phyloP scores from a whole-genome alignment of 139 green algal genomes.

The Bryopsis sp. region DNA sequence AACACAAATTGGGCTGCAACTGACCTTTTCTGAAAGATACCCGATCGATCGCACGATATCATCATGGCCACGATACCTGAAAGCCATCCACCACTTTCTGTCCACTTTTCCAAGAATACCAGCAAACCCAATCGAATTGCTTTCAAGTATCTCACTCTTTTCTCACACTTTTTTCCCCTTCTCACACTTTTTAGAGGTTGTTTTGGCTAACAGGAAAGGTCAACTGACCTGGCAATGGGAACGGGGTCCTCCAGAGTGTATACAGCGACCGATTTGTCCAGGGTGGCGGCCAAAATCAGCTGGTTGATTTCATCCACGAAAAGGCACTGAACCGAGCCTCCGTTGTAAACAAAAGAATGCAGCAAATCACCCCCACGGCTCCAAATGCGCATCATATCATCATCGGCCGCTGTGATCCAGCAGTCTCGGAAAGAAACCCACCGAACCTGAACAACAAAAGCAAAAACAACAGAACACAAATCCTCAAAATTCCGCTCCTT shows the following conservation, averaged over 20 bases:
- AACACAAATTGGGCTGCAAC: too few species aligned
- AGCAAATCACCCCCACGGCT: slow-evolving; percentile 32
- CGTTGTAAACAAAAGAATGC: slow-evolving; percentile 36
- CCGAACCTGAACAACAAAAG: slow-evolving; percentile 33
- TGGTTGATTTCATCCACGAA: slow-evolving; percentile 49
- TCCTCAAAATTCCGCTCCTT: too few species aligned
- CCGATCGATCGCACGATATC: slow-evolving; percentile 45
- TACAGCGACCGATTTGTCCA: slow-evolving; percentile 28
- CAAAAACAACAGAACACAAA: not conserved
- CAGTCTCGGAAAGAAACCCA: slow-evolving; percentile 41
- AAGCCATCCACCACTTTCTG: not conserved
- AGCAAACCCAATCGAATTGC: not conserved
- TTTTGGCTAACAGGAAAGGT: not conserved
- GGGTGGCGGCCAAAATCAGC: slow-evolving; percentile 42
- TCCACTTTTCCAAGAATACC: not conserved
- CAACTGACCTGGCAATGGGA: slow-evolving; percentile 13
- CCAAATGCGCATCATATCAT: slow-evolving; percentile 60
- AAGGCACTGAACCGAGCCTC: slow-evolving; percentile 42
- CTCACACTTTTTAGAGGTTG: too few species aligned
- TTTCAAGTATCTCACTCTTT: not conserved
- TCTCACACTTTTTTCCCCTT: not conserved
- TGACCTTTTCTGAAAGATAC: slow-evolving; percentile 39
- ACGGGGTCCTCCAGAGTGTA: slow-evolving; percentile 17
- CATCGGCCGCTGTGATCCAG: slow-evolving; percentile 58
- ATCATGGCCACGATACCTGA: slow-evolving; percentile 41